Evolutionary conservation across 1,284 basidiomycete species (phyloP).

Genomic region (Chalciporus sp.): DNA sequence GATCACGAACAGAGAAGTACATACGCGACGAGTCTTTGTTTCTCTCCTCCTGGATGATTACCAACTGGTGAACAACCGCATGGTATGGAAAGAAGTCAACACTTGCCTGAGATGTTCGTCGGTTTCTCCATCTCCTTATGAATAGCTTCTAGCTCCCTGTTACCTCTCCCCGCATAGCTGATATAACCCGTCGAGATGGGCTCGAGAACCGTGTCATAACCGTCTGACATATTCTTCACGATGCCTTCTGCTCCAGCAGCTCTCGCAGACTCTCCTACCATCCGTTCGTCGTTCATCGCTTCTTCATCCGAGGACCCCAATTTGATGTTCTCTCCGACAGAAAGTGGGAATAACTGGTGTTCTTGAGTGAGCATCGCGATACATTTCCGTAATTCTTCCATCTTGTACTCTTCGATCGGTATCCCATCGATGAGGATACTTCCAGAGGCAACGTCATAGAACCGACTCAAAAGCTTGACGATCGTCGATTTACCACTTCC

Average conservation of each 20-base stretch:
- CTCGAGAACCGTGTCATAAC: slow-evolving; percentile 35
- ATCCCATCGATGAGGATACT: slow-evolving; percentile 42
- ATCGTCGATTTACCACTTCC: slow-evolving; percentile 50
- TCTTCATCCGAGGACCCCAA: slow-evolving; percentile 41
- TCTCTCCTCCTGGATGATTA: slow-evolving; percentile 39
- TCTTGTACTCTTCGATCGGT: slow-evolving; percentile 37
- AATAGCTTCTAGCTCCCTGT: slow-evolving; percentile 37
- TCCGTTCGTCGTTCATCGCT: slow-evolving; percentile 26
- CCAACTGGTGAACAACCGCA: not conserved
- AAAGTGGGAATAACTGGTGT: slow-evolving; percentile 45
- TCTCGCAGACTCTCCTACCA: slow-evolving; percentile 38
- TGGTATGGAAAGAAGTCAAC: not conserved
- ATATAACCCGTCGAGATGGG: slow-evolving; percentile 30
- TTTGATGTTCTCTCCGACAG: slow-evolving; percentile 48
- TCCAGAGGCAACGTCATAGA: slow-evolving; percentile 46
- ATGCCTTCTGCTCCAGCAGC: slow-evolving; percentile 42
- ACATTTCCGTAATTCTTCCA: slow-evolving; percentile 39
- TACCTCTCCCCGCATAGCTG: slow-evolving; percentile 34
- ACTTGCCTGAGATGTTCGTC: slow-evolving; percentile 37
- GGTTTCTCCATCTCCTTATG: slow-evolving; percentile 38
- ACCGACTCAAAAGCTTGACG: slow-evolving; percentile 44
- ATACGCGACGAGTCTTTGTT: slow-evolving; percentile 45
- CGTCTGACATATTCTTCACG: slow-evolving; percentile 23
- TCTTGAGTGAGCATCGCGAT: slow-evolving; percentile 48
- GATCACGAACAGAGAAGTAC: not conserved